Evolutionary conservation across 2,329 filamentous ascomycete genomes (phyloP).

Genomic region (Fusarium floridanum): DNA sequence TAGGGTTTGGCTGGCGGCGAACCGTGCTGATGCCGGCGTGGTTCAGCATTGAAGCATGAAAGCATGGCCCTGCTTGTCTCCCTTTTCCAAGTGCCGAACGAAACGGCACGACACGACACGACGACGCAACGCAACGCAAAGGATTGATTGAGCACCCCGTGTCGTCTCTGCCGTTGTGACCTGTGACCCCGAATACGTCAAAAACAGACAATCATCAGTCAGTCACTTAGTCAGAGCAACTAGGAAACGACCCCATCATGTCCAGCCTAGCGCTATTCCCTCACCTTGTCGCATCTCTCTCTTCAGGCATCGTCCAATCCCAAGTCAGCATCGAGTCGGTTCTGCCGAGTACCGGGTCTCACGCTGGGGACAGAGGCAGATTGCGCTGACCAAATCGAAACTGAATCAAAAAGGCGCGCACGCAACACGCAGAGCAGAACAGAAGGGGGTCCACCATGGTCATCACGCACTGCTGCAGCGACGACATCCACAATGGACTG

Average conservation of each 20-base stretch:
- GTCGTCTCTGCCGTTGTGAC: conserved; percentile 8
- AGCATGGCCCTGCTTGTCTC: conserved; percentile 12
- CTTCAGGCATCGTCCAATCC: conserved; percentile 22
- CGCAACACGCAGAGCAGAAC: background rate
- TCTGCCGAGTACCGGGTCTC: conserved; percentile 24
- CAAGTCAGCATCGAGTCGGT: conserved; percentile 17
- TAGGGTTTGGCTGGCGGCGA: conserved; percentile 32
- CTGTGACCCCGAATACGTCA: background rate
- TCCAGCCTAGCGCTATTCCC: conserved; percentile 18
- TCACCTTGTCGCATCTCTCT: conserved; percentile 3
- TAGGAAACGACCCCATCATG: conserved; percentile 12
- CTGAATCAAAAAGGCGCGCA: conserved; percentile 8
- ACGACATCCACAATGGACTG: conserved; percentile 21
- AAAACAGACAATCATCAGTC: conserved; percentile 9
- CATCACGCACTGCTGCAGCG: conserved; percentile 2
- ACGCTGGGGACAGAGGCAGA: conserved; percentile 16
- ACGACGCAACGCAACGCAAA: background rate
- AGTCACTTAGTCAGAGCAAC: conserved; percentile 32
- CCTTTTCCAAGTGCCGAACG: conserved; percentile 5
- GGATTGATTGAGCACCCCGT: background rate
- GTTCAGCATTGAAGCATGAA: conserved; percentile 3
- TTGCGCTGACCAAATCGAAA: conserved; percentile 33
- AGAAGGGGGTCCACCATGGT: conserved; percentile 1
- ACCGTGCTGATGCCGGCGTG: conserved; percentile 31
- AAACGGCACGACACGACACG: background rate